Conservation (phyloP, 129 eudicot species). For the Logfia minima region DNA sequence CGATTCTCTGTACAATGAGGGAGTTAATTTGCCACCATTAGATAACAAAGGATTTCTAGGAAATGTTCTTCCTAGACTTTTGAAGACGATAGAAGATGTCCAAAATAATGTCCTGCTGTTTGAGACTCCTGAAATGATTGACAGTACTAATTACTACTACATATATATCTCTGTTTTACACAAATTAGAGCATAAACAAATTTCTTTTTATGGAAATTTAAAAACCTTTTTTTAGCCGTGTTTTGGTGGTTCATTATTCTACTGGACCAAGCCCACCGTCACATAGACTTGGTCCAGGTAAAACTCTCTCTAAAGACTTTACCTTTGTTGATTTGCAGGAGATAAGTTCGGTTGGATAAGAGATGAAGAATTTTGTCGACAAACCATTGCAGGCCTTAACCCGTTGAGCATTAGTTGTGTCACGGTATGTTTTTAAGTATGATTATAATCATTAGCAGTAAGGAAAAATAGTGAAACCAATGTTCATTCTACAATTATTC, state of each 20-base stretch:
- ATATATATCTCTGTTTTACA: neutral
- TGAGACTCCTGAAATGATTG: slow-evolving; percentile 58
- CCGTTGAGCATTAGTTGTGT: slow-evolving; percentile 55
- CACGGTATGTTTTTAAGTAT: slow-evolving; percentile 39
- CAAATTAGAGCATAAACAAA: neutral
- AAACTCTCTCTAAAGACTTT: neutral
- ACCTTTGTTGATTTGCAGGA: slow-evolving; percentile 42
- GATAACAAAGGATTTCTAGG: slow-evolving; percentile 23
- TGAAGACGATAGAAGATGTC: slow-evolving; percentile 38
- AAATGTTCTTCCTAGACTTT: slow-evolving; percentile 46
- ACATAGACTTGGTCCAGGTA: too few species aligned
- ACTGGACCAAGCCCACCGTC: too few species aligned
- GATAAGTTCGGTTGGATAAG: slow-evolving; percentile 70
- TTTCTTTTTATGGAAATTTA: neutral
- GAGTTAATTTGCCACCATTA: slow-evolving; percentile 34
- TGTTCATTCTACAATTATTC: neutral
- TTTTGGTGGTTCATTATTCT: too few species aligned
- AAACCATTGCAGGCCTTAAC: slow-evolving; percentile 74
- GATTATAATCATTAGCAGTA: neutral
- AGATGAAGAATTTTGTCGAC: slow-evolving; percentile 67
- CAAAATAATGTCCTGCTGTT: slow-evolving; percentile 43
- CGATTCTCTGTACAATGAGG: slow-evolving; percentile 57
- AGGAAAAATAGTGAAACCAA: neutral
- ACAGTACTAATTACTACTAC: slow-evolving; percentile 12
- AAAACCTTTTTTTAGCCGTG: too few species aligned